phyloP scores from a whole-genome alignment of 2,329 filamentous ascomycete genomes.

The Tolypocladium capitatum region DNA sequence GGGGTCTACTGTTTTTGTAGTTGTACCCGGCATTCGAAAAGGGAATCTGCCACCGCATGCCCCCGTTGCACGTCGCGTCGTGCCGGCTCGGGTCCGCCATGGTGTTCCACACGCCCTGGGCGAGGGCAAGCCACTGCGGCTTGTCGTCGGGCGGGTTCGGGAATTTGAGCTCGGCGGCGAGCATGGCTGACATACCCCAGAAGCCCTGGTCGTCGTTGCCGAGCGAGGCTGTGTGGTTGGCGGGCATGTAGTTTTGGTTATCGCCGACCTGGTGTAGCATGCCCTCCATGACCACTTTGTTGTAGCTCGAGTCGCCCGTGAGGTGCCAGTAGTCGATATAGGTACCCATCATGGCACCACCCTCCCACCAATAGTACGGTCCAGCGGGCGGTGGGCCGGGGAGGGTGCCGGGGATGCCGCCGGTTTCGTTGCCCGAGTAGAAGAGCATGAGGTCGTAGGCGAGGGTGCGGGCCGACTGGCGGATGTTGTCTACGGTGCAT shows the following conservation, averaged over 20 bases:
- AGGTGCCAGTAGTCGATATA: conserved; percentile 59
- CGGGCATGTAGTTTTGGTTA: conserved; percentile 44
- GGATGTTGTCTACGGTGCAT: conserved; percentile 28
- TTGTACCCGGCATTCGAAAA: conserved; percentile 61
- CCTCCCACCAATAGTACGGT: conserved; percentile 65
- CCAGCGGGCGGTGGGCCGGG: conserved; percentile 36
- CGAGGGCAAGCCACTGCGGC: conserved; percentile 50
- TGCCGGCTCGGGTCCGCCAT: conserved; percentile 49
- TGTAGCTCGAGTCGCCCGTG: conserved; percentile 52
- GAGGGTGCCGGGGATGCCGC: conserved; percentile 41
- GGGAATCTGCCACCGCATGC: conserved; percentile 67
- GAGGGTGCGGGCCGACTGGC: conserved; percentile 29
- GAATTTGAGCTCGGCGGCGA: conserved; percentile 52
- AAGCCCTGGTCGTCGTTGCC: conserved; percentile 62
- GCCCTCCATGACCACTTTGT: conserved; percentile 41
- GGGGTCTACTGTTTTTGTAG: conserved; percentile 52
- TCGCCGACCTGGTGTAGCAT: conserved; percentile 47
- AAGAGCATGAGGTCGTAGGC: conserved; percentile 37
- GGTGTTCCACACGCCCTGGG: conserved; percentile 56
- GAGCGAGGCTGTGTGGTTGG: conserved; percentile 42
- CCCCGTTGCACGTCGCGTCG: conserved; percentile 49
- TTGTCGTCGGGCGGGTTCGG: conserved; percentile 40
- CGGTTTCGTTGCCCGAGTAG: conserved; percentile 37
- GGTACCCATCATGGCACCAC: conserved; percentile 54
- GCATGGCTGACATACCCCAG: conserved; percentile 56